Base-by-base conservation (phyloP, 768 basidiomycete species). In the Mycena belliarum region DNA sequence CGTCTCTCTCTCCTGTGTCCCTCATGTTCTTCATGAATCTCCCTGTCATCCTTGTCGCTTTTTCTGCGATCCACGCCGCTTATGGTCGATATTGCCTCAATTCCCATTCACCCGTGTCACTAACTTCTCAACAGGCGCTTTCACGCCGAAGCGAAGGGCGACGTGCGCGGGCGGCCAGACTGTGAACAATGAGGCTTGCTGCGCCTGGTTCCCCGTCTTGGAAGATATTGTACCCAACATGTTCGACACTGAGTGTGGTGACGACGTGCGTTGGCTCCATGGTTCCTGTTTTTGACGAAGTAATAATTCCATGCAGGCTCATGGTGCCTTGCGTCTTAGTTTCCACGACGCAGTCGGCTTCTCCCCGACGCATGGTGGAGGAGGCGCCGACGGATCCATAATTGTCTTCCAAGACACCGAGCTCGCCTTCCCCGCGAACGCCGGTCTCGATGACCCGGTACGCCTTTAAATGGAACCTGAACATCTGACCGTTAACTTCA, bases 341-440 rank as follows among this genome's bases (percentile, higher is more conserved):
- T 58, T 57, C 52, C 55, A 67, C 55, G 66, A 67, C 47, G 66
- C 65, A 2, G 59, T 67, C 47, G 66, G 63, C 4, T 67, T 67
- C 53, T 67, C 66, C 5, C 55, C 65, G 6, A 37, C 59, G 0
- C 24, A 43, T 21, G 51, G 44, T 1, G 56, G 53, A 24, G 60
- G 60, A 20, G 62, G 62, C 33, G 62, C 62, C 25, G 73, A 76
- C 54, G 75, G 71, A 33, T 74, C 73, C 14, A 72, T 74, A 54
- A 68, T 73, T 53, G 37, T 63, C n/a, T 76, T 76, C 60, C 33
- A 44, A 8, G 62, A 68, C 23, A 63, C 68, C 26, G 74, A 73
- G 58, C 59, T 65, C 7, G 55, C 54, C 24, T 75, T 65, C 55
- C 50, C 61, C 2, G 71, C 72, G 5, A 72, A 72, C 50, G 54